phyloP scores from a whole-genome alignment of 768 basidiomycete species.

The Boletus rufocinnamomeus region DNA sequence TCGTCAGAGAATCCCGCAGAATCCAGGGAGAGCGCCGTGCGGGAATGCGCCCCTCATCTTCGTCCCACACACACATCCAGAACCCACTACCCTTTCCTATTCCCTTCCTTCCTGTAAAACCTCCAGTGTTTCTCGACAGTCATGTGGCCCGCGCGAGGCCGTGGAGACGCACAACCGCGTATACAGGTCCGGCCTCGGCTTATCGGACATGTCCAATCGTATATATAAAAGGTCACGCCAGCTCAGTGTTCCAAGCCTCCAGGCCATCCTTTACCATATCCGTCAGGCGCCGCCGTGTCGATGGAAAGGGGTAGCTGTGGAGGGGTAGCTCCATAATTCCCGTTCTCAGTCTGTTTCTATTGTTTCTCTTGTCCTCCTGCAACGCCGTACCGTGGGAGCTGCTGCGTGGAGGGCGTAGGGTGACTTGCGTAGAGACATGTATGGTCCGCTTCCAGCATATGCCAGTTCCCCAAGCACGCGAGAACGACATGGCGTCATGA shows the following conservation, averaged over 20 bases:
- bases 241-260: not conserved
- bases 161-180: not conserved
- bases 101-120: slow-evolving; percentile 1
- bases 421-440: not conserved
- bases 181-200: slow-evolving; percentile 10
- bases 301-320: slow-evolving; percentile 26
- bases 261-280: slow-evolving; percentile 16
- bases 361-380: not conserved
- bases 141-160: slow-evolving; percentile 12
- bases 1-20: slow-evolving; percentile 14
- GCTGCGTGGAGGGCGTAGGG: slow-evolving; percentile 24
- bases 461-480: slow-evolving; percentile 2
- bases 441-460: not conserved
- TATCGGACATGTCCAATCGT: slow-evolving; percentile 1
- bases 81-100: not conserved
- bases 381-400: slow-evolving; percentile 8
- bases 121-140: slow-evolving; percentile 3
- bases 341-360: slow-evolving; percentile 15
- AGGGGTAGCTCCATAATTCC: slow-evolving; percentile 15
- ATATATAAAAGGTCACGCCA: not conserved
- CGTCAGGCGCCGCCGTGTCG: slow-evolving; percentile 10
- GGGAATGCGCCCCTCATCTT: slow-evolving; percentile 7
- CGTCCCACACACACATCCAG: slow-evolving; percentile 3
- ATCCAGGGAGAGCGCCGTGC: slow-evolving; percentile 9
- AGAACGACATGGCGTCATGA: slow-evolving; percentile 11